Conservation (phyloP, 1,284 basidiomycete species). For the Cutaneotrichosporon cavernicola region DNA sequence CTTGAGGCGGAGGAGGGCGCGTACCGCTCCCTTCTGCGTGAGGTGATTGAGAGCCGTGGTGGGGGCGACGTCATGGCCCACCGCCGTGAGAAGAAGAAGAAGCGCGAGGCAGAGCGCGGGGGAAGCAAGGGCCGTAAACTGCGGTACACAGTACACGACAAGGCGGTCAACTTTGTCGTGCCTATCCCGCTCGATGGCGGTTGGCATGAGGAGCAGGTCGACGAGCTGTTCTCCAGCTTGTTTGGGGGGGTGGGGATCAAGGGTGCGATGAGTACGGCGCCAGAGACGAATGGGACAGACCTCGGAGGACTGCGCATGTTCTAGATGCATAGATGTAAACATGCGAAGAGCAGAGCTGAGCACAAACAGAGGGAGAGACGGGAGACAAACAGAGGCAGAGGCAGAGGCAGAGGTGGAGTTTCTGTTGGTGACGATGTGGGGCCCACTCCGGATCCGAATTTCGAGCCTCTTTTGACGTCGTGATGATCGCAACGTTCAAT, state of each 20-base stretch:
- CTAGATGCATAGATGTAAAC: constrained; percentile 10
- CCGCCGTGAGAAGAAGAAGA: constrained; percentile 60
- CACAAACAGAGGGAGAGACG: background rate
- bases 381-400: background rate
- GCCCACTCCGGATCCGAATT: constrained; percentile 19
- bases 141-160: constrained; percentile 86
- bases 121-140: constrained; percentile 90
- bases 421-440: constrained; percentile 7
- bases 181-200: constrained; percentile 63
- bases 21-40: constrained; percentile 82
- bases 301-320: constrained; percentile 25
- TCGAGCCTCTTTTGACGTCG: background rate
- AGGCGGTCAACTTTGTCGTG: constrained; percentile 90
- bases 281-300: constrained; percentile 13
- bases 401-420: background rate
- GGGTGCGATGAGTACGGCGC: constrained; percentile 14
- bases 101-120: constrained; percentile 82
- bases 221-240: constrained; percentile 82
- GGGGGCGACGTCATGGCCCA: constrained; percentile 38
- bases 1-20: constrained; percentile 76
- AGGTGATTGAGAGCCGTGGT: constrained; percentile 69
- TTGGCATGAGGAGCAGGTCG: constrained; percentile 94
- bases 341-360: no score
- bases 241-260: constrained; percentile 58
- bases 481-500: background rate